A percentile compares a stretch with the other conserved stretches of the same genome.
These are phyloP conservation scores for Beauveria rudraprayagi DNA, from an alignment of 2,329 filamentous ascomycete genomes.

Conservation along the genomic window DNA sequence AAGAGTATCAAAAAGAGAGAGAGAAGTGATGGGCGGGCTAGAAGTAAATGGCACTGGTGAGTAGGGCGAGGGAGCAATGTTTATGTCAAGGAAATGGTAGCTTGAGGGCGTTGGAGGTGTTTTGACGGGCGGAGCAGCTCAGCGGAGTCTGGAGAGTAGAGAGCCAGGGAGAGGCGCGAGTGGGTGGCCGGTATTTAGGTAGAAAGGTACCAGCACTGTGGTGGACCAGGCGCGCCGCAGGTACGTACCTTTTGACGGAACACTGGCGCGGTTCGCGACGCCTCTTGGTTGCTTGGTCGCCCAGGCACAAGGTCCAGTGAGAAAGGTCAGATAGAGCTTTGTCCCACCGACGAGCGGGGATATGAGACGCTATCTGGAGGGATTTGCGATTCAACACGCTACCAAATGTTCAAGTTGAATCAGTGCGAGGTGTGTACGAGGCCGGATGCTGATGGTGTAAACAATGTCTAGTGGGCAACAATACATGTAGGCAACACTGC, in stretches of 20 bases:
- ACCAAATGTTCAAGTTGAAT: neutral
- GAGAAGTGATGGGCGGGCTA: constrained; percentile 16
- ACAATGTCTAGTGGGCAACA: neutral
- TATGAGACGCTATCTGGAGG: constrained; percentile 6
- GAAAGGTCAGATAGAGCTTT: constrained; percentile 15
- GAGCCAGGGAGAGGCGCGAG: constrained; percentile 6
- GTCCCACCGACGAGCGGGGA: constrained; percentile 19
- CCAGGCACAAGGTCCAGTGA: constrained; percentile 20
- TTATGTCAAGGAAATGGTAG: constrained; percentile 12
- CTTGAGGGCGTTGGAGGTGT: constrained; percentile 14
- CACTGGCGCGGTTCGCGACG: constrained; percentile 22
- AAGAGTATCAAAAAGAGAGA: constrained; percentile 11
- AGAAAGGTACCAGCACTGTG: neutral
- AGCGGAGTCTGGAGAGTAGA: constrained; percentile 9
- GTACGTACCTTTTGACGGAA: constrained; percentile 11
- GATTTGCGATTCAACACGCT: constrained; percentile 5
- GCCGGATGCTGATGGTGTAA: neutral
- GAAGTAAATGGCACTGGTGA: constrained; percentile 12
- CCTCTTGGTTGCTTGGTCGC: constrained; percentile 19
- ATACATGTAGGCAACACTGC: neutral
- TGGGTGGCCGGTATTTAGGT: neutral
- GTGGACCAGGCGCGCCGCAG: constrained; percentile 5
- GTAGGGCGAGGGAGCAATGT: constrained; percentile 13
- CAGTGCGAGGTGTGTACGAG: neutral
- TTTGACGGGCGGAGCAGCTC: constrained; percentile 15